A percentile compares a stretch with the other conserved stretches of the same genome.
Evolutionary conservation across 768 basidiomycete genomes (phyloP).

Genomic region (Lactifluus rugatus): DNA sequence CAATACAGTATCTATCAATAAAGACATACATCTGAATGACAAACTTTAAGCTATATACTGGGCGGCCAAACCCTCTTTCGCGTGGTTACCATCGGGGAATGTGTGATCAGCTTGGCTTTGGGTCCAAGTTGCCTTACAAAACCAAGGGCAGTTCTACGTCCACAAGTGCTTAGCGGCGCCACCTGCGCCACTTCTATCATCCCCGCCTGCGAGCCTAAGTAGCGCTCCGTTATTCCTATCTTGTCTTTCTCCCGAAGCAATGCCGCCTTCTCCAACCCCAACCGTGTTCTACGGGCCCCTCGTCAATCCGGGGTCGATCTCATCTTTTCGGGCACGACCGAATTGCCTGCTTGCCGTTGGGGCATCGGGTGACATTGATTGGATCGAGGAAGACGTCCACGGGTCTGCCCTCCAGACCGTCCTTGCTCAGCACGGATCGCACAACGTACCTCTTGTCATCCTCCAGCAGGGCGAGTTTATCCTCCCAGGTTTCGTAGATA

Average conservation of each 20-base stretch:
- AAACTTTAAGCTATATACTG: neutral
- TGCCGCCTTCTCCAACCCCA: neutral
- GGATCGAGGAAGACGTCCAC: slow-evolving; percentile 55
- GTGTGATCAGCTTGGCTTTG: too few relatives aligned
- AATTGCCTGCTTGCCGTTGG: slow-evolving; percentile 47
- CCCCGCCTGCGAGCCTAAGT: neutral
- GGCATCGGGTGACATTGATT: slow-evolving; percentile 49
- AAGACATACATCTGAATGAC: too few relatives aligned
- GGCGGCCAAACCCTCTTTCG: too few relatives aligned
- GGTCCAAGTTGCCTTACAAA: neutral
- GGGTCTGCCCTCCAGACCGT: slow-evolving; percentile 38
- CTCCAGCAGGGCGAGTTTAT: slow-evolving; percentile 47
- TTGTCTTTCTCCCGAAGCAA: too few relatives aligned
- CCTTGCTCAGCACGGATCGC: slow-evolving; percentile 42
- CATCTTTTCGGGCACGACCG: slow-evolving; percentile 37
- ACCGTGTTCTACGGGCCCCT: slow-evolving; percentile 46
- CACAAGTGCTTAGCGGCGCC: neutral
- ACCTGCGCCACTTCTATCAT: neutral
- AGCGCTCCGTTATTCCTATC: neutral
- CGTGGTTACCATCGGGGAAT: too few relatives aligned
- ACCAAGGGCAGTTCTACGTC: neutral
- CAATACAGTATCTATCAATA: too few relatives aligned
- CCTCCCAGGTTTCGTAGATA: slow-evolving; percentile 86
- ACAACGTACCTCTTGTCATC: slow-evolving; percentile 29
- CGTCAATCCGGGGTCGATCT: slow-evolving; percentile 42